These are phyloP conservation scores for Jacaranda copaia DNA, from an alignment of 257 asterid species.

Conservation along the genomic window DNA sequence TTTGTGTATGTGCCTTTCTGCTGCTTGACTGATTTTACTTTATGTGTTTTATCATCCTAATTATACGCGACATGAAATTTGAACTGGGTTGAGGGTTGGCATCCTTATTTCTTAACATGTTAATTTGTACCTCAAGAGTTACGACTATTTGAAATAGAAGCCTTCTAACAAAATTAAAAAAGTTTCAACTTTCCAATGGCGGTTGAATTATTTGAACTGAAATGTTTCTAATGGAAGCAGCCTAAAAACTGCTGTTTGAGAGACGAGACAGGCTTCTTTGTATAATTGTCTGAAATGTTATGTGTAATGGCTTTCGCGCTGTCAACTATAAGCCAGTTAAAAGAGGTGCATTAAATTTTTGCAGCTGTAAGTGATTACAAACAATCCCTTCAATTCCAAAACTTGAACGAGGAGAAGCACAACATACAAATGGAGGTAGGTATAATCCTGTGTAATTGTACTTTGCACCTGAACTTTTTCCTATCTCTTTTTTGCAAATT, in stretches of 20 bases:
- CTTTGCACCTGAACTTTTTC: constrained; percentile 18
- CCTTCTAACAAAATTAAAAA: background rate
- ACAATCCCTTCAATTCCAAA: constrained; percentile 96
- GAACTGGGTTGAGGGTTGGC: no score
- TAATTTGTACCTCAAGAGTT: background rate
- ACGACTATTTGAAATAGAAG: background rate
- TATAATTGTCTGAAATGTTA: background rate
- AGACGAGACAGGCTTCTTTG: constrained; percentile 6
- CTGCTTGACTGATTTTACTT: constrained; percentile 20
- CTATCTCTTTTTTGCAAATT: constrained; percentile 21
- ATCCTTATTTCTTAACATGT: no score
- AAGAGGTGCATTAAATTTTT: constrained; percentile 28
- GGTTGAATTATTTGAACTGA: constrained; percentile 22
- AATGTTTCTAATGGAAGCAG: background rate
- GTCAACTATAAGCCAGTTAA: constrained; percentile 28
- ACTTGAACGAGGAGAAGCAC: constrained; percentile 93
- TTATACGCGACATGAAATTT: background rate
- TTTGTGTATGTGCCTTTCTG: constrained; percentile 3
- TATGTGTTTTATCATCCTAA: constrained; percentile 14
- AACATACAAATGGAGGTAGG: constrained; percentile 95
- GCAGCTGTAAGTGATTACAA: constrained; percentile 94
- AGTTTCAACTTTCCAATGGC: background rate
- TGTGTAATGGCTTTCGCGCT: background rate
- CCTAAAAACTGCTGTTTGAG: background rate
- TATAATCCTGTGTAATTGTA: constrained; percentile 22